Evolutionary conservation across 176 grass and related monocot genomes (phyloP), one percentile per base, ranked within the genome.

Genomic region (Oryza coarctata): DNA sequence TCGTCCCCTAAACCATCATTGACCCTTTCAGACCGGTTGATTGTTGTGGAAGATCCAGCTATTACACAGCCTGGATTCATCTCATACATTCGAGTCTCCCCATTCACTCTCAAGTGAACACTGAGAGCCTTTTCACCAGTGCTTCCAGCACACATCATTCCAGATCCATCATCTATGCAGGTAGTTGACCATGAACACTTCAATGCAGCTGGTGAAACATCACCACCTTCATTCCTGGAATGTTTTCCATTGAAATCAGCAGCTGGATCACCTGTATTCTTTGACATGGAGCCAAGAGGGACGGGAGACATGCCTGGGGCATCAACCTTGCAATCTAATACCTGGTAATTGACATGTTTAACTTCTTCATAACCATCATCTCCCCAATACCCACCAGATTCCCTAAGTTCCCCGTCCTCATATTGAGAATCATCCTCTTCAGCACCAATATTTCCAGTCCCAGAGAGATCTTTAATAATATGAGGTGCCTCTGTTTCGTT

Each of bases 371-470:
- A 90, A 17, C 74, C 70, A 44, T 92, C 86, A 83, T 70, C 83
- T 27, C 43, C 80, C 96, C 96, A 95, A 80, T 76, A 87, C 29
- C 76, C 76, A 74, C 71, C 66, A 70, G 86, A 91, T 83, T 95
- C 96, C 84, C 93, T 95, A 58, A 99, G 76, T 71, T 99, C 96
- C 18, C 96, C 96, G 78, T 99, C 96, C 68, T 99, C 96, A 72
- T 95, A 99, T 79, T 98, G 96, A 88, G 90, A 95, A 79, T 99
- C 96, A 52, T 99, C 93, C 60, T 96, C 93, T 78, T 90, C 92
- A 44, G 79, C 35, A 86, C 91, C 80, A 34, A 74, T 35, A 73
- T 89, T 84, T 81, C 71, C 83, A 9, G 81, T 65, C 63, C 31
- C 70, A 81, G 78, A 28, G 15, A 70, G 69, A 74, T 80, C 65